A percentile compares a stretch with the other conserved stretches of the same genome.
phyloP scores from a whole-genome alignment of 108 stramenopile species.

The Cyclotella cryptica region DNA sequence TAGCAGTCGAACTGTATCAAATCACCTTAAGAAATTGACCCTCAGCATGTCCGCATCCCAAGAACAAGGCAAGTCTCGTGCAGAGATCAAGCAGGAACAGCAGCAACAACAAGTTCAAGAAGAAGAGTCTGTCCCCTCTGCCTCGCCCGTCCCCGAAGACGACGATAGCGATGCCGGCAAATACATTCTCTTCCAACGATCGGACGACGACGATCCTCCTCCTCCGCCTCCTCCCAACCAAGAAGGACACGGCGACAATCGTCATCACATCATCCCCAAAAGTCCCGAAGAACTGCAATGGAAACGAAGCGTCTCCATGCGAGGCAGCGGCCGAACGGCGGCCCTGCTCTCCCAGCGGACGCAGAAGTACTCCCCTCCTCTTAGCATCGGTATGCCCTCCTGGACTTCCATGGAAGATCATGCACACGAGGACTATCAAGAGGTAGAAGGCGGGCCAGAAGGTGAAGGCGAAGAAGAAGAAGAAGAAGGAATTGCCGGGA shows the following conservation, averaged over 20 bases:
- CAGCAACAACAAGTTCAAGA: neutral
- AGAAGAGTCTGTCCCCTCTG: neutral
- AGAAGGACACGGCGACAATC: no score
- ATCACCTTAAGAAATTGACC: no score
- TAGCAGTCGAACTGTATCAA: no score
- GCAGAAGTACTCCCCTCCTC: conserved; percentile 1
- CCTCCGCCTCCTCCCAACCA: neutral
- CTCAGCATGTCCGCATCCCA: neutral
- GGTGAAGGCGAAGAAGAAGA: neutral
- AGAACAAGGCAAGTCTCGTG: neutral
- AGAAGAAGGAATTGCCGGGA: neutral
- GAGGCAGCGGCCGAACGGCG: neutral
- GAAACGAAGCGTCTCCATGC: conserved; percentile 11
- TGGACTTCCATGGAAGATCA: conserved; percentile 12
- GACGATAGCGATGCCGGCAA: conserved; percentile 19
- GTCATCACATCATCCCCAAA: conserved; percentile 4
- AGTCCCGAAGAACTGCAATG: conserved; percentile 9
- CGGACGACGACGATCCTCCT: conserved; percentile 29
- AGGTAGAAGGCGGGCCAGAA: no score
- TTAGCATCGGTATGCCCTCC: conserved; percentile 12
- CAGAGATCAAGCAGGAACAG: neutral
- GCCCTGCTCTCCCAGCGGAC: neutral
- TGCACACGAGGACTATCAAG: neutral
- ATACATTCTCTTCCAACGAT: conserved; percentile 31
- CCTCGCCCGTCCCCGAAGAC: conserved; percentile 12